These are phyloP conservation scores for Penicillium taxi DNA, from an alignment of 495 filamentous ascomycete species.

Conservation along the genomic window DNA sequence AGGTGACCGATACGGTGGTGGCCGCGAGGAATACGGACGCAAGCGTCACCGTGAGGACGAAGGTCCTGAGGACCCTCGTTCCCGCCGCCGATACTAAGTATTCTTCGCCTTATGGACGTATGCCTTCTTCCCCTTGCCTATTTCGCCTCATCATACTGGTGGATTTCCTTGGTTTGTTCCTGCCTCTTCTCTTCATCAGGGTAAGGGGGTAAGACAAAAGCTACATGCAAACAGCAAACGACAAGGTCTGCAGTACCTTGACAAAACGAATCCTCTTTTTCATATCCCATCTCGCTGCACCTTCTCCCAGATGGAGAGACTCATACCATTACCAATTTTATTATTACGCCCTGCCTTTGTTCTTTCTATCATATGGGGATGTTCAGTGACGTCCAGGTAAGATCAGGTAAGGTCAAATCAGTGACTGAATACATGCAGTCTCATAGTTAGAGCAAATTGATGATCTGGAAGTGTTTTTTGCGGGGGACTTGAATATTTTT, in stretches of 20 bases:
- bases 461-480: conserved; percentile 20
- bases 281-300: too few relatives aligned
- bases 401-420: conserved; percentile 57
- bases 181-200: conserved; percentile 52
- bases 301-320: conserved; percentile 1
- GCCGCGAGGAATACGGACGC: conserved; percentile 50
- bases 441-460: conserved; percentile 23
- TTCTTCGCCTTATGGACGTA: conserved; percentile 4
- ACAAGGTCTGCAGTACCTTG: too few relatives aligned
- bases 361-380: conserved; percentile 17
- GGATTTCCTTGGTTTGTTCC: conserved; percentile 39
- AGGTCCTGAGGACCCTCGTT: conserved; percentile 69
- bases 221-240: conserved; percentile 5
- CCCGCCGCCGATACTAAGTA: conserved; percentile 65
- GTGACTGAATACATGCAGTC: conserved; percentile 29
- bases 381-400: conserved; percentile 44
- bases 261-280: too few relatives aligned
- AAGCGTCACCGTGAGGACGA: conserved; percentile 52
- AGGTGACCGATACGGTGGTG: conserved; percentile 41
- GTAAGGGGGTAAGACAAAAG: conserved; percentile 43
- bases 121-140: conserved; percentile 15
- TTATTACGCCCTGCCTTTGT: conserved; percentile 19
- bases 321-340: conserved; percentile 8
- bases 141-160: conserved; percentile 37
- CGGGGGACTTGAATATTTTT: conserved; percentile 2